These are phyloP conservation scores for Malus hybrid DNA, from an alignment of 331 rosid genomes.

Conservation along the genomic window DNA sequence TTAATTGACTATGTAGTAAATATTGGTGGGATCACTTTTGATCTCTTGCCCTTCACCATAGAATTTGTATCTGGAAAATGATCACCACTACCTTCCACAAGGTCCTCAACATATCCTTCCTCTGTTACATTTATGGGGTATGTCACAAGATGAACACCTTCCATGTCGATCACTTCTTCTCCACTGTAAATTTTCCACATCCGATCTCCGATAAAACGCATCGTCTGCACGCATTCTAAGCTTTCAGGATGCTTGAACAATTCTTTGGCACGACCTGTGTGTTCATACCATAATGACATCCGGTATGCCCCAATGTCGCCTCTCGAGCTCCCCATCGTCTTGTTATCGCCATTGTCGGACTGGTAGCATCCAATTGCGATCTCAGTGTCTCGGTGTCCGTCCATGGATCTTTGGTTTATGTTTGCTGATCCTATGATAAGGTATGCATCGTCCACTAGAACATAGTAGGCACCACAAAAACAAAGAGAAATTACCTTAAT, in stretches of 20 bases:
- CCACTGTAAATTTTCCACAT: constrained; percentile 56
- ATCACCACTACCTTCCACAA: constrained; percentile 24
- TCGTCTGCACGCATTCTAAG: constrained; percentile 46
- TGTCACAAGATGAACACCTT: constrained; percentile 61
- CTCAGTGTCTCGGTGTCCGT: constrained; percentile 75
- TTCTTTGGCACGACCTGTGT: constrained; percentile 34
- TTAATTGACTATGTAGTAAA: constrained; percentile 48
- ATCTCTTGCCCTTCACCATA: constrained; percentile 51
- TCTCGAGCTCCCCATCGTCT: constrained; percentile 2
- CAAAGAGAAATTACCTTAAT: neutral
- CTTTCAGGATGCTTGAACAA: constrained; percentile 48
- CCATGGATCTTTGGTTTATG: constrained; percentile 87
- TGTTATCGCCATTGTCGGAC: constrained; percentile 6
- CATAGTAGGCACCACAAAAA: constrained; percentile 6
- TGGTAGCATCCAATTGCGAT: constrained; percentile 84
- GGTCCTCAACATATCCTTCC: constrained; percentile 50
- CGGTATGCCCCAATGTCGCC: constrained; percentile 55
- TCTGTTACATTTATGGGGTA: constrained; percentile 52
- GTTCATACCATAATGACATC: constrained; percentile 78
- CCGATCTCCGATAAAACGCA: constrained; percentile 48
- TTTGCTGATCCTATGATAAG: constrained; percentile 82
- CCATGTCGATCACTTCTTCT: constrained; percentile 60
- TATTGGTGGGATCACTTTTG: constrained; percentile 41
- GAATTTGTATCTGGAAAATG: constrained; percentile 66
- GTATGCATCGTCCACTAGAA: constrained; percentile 77